Percentiles rank a stretch among this genome's conserved stretches.
These are phyloP conservation scores for Tolypocladium inflatum DNA, from an alignment of 2,329 filamentous ascomycete species.

Conservation along the genomic window DNA sequence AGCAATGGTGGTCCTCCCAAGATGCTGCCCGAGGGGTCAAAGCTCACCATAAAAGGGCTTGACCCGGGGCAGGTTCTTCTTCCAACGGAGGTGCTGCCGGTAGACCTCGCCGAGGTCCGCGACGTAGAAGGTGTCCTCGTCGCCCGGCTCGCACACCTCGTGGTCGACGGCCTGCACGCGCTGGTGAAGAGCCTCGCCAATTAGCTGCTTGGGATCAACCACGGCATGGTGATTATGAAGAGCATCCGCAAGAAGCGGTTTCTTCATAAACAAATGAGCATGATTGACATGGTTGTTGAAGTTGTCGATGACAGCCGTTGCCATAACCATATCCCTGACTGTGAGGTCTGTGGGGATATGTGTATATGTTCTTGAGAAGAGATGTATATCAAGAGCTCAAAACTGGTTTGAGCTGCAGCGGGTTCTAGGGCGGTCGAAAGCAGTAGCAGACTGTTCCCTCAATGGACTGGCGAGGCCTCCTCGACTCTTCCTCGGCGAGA, in stretches of 20 bases:
- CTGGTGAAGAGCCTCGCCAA: conserved; percentile 77
- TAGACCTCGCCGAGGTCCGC: conserved; percentile 97
- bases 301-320: conserved; percentile 48
- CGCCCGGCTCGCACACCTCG: conserved; percentile 80
- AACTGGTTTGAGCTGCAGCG: conserved; percentile 15
- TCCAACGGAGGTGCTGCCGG: conserved; percentile 97
- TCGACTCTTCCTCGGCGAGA: conserved; percentile 99
- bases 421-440: conserved; percentile 91
- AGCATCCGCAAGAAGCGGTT: conserved; percentile 27
- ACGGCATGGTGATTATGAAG: conserved; percentile 30
- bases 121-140: conserved; percentile 97
- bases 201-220: conserved; percentile 62
- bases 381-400: background rate
- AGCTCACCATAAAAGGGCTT: conserved; percentile 87
- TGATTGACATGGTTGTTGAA: conserved; percentile 41
- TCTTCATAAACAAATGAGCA: conserved; percentile 37
- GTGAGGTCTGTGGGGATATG: conserved; percentile 2
- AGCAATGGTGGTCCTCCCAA: background rate
- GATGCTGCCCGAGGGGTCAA: background rate
- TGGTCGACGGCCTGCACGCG: conserved; percentile 78
- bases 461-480: conserved; percentile 90
- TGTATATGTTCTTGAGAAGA: background rate
- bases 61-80: conserved; percentile 82
- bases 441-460: conserved; percentile 86
- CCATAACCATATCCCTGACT: conserved; percentile 55